Evolutionary conservation across 257 asterid genomes (phyloP).

Genomic region (Solanum chmielewskii): DNA sequence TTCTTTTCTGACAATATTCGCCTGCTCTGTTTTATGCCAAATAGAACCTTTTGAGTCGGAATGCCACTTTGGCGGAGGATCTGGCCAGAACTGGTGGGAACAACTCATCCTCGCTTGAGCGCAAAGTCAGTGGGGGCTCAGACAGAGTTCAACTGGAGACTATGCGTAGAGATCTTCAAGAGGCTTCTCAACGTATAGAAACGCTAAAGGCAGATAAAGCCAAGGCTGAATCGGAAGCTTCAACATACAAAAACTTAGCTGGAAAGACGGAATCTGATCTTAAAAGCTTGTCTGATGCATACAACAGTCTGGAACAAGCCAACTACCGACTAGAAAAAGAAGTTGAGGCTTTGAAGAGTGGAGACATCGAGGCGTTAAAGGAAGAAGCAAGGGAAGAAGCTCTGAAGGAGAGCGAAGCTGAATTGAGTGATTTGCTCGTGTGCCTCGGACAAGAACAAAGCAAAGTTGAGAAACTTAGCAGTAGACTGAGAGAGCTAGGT

Average conservation of each 20-base stretch:
- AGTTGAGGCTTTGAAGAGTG: slow-evolving; percentile 45
- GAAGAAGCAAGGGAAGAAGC: slow-evolving; percentile 90
- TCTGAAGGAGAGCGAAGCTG: slow-evolving; percentile 77
- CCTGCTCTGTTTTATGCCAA: neutral
- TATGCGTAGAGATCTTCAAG: slow-evolving; percentile 61
- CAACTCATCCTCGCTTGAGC: slow-evolving; percentile 41
- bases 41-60: slow-evolving; percentile 85
- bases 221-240: slow-evolving; percentile 47
- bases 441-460: slow-evolving; percentile 98
- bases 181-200: slow-evolving; percentile 51
- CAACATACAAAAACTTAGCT: slow-evolving; percentile 36
- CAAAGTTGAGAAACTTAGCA: slow-evolving; percentile 75
- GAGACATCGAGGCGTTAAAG: slow-evolving; percentile 51
- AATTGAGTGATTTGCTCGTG: slow-evolving; percentile 70
- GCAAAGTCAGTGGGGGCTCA: slow-evolving; percentile 34
- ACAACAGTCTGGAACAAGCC: slow-evolving; percentile 82
- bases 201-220: slow-evolving; percentile 62
- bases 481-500: slow-evolving; percentile 57
- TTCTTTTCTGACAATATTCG: neutral
- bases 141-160: slow-evolving; percentile 66
- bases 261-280: slow-evolving; percentile 73
- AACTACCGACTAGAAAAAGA: slow-evolving; percentile 69
- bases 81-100: slow-evolving; percentile 54
- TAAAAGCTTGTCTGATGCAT: slow-evolving; percentile 81
- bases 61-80: slow-evolving; percentile 75